Base-by-base conservation (phyloP, 805 yeast genomes). In the Lipomyces sp. region DNA sequence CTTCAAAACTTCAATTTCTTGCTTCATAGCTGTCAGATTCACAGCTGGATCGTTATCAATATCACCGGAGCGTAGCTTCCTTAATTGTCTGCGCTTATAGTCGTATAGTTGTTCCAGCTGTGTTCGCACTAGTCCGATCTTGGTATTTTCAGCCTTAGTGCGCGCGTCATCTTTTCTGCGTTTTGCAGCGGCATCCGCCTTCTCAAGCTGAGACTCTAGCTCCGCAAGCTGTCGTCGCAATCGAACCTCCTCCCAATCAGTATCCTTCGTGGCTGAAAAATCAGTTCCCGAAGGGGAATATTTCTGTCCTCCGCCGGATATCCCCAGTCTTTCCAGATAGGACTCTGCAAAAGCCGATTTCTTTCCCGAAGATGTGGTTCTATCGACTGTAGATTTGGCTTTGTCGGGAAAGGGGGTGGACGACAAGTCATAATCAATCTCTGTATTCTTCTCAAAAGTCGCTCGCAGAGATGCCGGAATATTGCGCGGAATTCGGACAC, bases 391-490 rank as follows among this genome's bases (percentile, higher is more conserved):
- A 34, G 58, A 18, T 10, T 57, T 30, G 32, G 56, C 37, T 37
- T 42, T 51, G 24, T 33, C 50, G 32, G 51, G 33, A 3, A 57
- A 10, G 78, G 67, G 53, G 56, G 60, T 68, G 33, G 63, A 11
- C 13, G 60, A 33, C 4, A 73, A 57, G 39, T 69, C 64, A 57
- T 73, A 73, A 59, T 73, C 73, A 7, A 73, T 69, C 34, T 64
- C 95, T 39, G 84, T 84, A 71, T 90, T 93, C 79, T 92, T 92
- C 53, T 90, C 90, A 77, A 93, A 94, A 0, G 97, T 90, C 15
- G 98, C 97, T 55, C 97, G 84, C 70, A 95, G 81, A 4, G 95
- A 87, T 1, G 93, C 90, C 24, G 99, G 99, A n/a, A 95, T 92
- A n/a, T 92, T 88, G 65, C 95, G 82, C 53, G 99, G 99, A 33